Evolutionary conservation across 139 green algal genomes (phyloP).

Genomic region (Raphidocelis subcapitata): DNA sequence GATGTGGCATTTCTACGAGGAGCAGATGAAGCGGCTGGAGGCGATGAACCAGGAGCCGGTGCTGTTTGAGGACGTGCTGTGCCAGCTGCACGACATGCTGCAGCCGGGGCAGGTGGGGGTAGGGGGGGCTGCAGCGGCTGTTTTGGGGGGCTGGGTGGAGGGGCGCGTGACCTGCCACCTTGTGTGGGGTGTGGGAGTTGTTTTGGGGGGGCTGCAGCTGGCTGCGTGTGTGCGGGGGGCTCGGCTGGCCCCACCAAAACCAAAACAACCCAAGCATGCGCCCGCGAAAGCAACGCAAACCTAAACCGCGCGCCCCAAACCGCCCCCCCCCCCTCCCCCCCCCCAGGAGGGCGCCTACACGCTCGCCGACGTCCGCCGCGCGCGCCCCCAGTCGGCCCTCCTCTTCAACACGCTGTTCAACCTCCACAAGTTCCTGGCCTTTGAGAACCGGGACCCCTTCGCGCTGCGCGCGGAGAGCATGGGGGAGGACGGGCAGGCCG

Average conservation of each 20-base stretch:
- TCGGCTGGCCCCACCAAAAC: too few relatives aligned
- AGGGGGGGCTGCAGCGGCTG: too few relatives aligned
- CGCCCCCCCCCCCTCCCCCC: conserved; percentile 23
- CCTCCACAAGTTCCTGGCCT: conserved; percentile 98
- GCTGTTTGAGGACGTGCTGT: conserved; percentile 87
- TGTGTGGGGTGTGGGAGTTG: too few relatives aligned
- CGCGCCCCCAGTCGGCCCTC: conserved; percentile 69
- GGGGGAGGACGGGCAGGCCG: conserved; percentile 51
- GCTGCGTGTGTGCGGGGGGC: too few relatives aligned
- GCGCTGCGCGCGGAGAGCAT: conserved; percentile 43
- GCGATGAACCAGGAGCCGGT: conserved; percentile 82
- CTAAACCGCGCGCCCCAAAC: too few relatives aligned
- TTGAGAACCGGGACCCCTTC: conserved; percentile 84
- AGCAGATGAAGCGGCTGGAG: conserved; percentile 98
- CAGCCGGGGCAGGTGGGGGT: too few relatives aligned
- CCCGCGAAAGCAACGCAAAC: too few relatives aligned
- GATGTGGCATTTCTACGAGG: conserved; percentile 96
- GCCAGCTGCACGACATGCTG: conserved; percentile 98
- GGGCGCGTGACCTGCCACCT: too few relatives aligned
- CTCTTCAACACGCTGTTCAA: conserved; percentile 99
- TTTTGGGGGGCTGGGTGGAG: too few relatives aligned
- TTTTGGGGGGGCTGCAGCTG: too few relatives aligned
- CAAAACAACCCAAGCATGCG: too few relatives aligned
- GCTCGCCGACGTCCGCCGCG: conserved; percentile 78
- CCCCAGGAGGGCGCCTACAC: conserved; percentile 51